Evolutionary conservation across 2,329 filamentous ascomycete genomes (phyloP).

Genomic region (Claviceps pazoutovae): DNA sequence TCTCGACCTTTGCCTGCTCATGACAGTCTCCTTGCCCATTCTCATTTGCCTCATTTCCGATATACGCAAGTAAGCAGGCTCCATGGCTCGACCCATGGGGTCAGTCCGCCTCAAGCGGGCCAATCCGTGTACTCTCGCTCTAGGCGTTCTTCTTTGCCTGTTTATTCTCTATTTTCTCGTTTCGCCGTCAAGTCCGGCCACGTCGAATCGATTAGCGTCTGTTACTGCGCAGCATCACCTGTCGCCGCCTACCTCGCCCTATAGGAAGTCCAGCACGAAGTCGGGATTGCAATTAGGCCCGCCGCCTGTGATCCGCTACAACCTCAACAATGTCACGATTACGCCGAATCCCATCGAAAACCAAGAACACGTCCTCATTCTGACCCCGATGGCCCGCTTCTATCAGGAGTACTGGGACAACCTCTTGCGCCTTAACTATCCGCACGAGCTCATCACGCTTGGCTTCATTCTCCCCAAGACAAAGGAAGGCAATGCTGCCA

Average conservation of each 20-base stretch:
- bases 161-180: conserved; percentile 54
- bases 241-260: conserved; percentile 29
- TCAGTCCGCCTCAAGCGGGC: conserved; percentile 63
- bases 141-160: conserved; percentile 59
- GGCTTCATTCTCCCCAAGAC: conserved; percentile 95
- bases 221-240: conserved; percentile 30
- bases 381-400: conserved; percentile 87
- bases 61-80: conserved; percentile 4
- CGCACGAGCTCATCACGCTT: conserved; percentile 85
- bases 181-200: conserved; percentile 33
- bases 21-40: not conserved
- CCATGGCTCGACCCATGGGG: conserved; percentile 46
- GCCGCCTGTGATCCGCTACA: conserved; percentile 81
- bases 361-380: conserved; percentile 73
- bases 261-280: conserved; percentile 25
- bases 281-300: conserved; percentile 29
- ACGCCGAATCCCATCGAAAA: conserved; percentile 63
- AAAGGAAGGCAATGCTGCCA: conserved; percentile 80
- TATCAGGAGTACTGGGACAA: conserved; percentile 96
- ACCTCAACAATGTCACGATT: conserved; percentile 88
- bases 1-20: not conserved
- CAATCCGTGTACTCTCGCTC: conserved; percentile 60
- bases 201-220: conserved; percentile 33
- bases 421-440: conserved; percentile 67
- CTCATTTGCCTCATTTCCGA: not conserved